phyloP scores from a whole-genome alignment of 495 filamentous ascomycete genomes.

The Hypoxylon fuscum region DNA sequence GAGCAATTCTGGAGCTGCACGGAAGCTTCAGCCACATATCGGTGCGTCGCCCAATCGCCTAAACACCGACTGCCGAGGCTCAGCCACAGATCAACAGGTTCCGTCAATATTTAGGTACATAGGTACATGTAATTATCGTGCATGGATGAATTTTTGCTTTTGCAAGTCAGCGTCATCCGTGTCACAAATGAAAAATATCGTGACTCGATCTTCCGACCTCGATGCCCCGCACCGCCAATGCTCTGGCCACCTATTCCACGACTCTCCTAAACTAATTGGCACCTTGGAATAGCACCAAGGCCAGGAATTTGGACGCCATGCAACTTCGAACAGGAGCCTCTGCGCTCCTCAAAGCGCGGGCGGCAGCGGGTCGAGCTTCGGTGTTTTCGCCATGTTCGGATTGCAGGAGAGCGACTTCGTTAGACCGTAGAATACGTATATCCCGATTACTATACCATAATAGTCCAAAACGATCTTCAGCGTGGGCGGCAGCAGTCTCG shows the following conservation, averaged over 20 bases:
- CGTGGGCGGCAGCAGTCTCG: conserved; percentile 70
- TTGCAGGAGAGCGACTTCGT: conserved; percentile 45
- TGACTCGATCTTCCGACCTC: not conserved
- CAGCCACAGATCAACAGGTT: not conserved
- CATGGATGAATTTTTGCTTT: conserved; percentile 11
- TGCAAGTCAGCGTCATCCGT: conserved; percentile 15
- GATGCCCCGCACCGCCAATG: conserved; percentile 18
- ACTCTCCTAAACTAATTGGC: conserved; percentile 39
- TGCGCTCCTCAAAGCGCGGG: conserved; percentile 45
- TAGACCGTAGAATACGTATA: conserved; percentile 46
- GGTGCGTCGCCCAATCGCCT: not conserved
- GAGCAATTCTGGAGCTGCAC: not conserved
- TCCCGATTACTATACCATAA: conserved; percentile 51
- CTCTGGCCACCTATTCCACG: conserved; percentile 21
- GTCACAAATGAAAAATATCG: conserved; percentile 3
- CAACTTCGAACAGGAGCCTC: conserved; percentile 53
- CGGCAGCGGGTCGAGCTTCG: conserved; percentile 28
- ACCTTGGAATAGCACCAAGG: conserved; percentile 24
- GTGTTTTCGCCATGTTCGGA: conserved; percentile 47
- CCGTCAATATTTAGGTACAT: not conserved
- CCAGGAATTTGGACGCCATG: conserved; percentile 44
- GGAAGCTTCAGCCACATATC: not conserved
- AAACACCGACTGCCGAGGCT: not conserved
- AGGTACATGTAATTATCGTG: not conserved
- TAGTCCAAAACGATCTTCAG: conserved; percentile 49